Evolutionary conservation across 2,329 filamentous ascomycete species (phyloP).

Genomic region (Colletotrichum shisoi): DNA sequence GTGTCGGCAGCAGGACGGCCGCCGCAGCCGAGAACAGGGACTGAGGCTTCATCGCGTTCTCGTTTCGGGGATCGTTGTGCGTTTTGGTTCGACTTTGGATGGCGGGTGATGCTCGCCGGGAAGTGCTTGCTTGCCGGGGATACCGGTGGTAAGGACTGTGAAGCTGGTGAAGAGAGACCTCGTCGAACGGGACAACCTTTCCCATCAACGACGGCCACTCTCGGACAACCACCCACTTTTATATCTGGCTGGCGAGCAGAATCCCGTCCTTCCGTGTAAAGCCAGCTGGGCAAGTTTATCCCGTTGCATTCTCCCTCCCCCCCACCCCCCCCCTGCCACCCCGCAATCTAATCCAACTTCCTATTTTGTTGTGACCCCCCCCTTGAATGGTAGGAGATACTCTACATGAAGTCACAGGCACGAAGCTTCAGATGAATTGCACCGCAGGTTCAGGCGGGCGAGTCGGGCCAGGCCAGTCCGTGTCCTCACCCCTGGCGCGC

Average conservation of each 20-base stretch:
- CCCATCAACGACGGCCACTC: neutral
- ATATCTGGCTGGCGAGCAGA: conserved; percentile 4
- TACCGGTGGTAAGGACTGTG: neutral
- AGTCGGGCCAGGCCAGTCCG: neutral
- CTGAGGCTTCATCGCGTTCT: conserved; percentile 34
- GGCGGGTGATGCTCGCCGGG: neutral
- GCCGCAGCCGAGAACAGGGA: conserved; percentile 28
- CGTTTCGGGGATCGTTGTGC: neutral
- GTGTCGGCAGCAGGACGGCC: conserved; percentile 17
- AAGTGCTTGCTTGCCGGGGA: neutral
- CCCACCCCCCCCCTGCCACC: neutral
- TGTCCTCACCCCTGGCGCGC: conserved; percentile 14
- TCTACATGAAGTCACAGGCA: neutral
- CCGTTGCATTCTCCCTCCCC: conserved; percentile 4
- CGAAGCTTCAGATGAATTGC: neutral
- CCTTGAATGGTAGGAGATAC: neutral
- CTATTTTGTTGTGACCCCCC: neutral
- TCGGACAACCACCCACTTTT: neutral
- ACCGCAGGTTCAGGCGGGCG: neutral
- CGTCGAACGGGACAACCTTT: conserved; percentile 10
- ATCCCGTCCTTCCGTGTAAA: neutral
- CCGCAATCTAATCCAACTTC: neutral
- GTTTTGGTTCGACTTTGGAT: neutral
- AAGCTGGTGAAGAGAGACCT: neutral
- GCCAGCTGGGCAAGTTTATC: conserved; percentile 5